Percentiles rank a stretch among this genome's conserved stretches.
Conservation (phyloP, 1,139 yeast genomes). For the Blastobotrys apis region DNA sequence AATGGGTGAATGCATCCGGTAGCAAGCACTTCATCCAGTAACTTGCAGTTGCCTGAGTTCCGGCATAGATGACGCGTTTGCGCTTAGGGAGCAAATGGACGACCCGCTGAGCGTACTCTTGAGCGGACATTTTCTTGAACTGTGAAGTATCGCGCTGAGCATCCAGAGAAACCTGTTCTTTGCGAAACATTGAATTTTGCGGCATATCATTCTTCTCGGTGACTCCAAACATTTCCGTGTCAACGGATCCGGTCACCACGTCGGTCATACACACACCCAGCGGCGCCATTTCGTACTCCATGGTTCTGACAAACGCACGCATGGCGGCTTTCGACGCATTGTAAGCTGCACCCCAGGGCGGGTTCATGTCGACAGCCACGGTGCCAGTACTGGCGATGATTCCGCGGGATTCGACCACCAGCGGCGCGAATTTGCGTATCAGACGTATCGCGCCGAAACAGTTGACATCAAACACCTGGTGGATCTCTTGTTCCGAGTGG, state of each 20-base stretch:
- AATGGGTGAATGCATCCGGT: too few relatives aligned
- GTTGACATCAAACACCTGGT: conserved; percentile 59
- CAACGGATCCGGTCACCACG: conserved; percentile 64
- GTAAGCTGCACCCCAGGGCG: conserved; percentile 68
- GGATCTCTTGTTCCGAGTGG: conserved; percentile 52
- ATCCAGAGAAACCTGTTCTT: neutral
- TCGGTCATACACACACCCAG: conserved; percentile 70
- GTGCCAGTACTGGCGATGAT: conserved; percentile 74
- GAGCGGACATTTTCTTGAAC: neutral
- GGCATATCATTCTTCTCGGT: conserved; percentile 54
- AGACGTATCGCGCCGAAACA: conserved; percentile 64
- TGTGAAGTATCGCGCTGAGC: neutral
- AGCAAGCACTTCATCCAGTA: neutral
- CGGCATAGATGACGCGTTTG: conserved; percentile 2
- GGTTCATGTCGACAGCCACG: conserved; percentile 58
- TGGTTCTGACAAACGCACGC: conserved; percentile 59
- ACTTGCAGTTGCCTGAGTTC: neutral
- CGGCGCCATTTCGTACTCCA: conserved; percentile 65
- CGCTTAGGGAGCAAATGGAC: neutral
- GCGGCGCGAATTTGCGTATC: conserved; percentile 53
- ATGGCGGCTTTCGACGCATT: conserved; percentile 75
- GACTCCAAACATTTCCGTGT: conserved; percentile 48
- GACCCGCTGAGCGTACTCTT: conserved; percentile 5
- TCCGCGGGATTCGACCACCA: conserved; percentile 64
- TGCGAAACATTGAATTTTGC: conserved; percentile 23